Percentiles rank a stretch among this genome's conserved stretches.
Evolutionary conservation across 2,329 filamentous ascomycete species (phyloP).

Genomic region (Colletotrichum sp.): DNA sequence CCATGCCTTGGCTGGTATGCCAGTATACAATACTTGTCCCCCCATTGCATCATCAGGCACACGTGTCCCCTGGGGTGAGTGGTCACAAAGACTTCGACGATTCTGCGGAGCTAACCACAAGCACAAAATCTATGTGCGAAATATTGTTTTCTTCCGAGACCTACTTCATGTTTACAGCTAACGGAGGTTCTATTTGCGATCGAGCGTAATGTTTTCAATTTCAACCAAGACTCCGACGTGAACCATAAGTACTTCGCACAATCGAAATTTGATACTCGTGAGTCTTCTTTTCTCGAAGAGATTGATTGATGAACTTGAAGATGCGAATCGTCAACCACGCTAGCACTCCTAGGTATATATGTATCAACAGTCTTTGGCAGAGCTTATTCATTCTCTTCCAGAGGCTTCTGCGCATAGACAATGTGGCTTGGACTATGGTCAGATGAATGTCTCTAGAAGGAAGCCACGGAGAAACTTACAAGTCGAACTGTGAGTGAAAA

Average conservation of each 20-base stretch:
- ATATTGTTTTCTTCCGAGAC: too few species aligned
- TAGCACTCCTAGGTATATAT: background rate
- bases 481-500: slow-evolving; percentile 20
- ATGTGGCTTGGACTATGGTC: background rate
- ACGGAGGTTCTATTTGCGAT: too few species aligned
- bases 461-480: slow-evolving; percentile 6
- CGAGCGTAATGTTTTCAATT: too few species aligned
- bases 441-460: background rate
- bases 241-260: too few species aligned
- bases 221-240: too few species aligned
- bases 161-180: too few species aligned
- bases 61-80: too few species aligned
- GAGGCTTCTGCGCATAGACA: slow-evolving; percentile 18
- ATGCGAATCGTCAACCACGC: fast-evolving
- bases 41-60: background rate
- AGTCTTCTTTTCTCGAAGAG: too few species aligned
- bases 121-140: too few species aligned
- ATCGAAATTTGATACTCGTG: too few species aligned
- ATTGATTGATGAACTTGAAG: background rate
- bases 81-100: too few species aligned
- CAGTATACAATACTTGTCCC: background rate
- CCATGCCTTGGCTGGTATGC: background rate
- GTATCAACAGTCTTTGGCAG: background rate
- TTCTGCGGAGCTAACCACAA: too few species aligned
- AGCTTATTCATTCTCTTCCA: background rate